phyloP scores from a whole-genome alignment of 2,329 filamentous ascomycete species.

The Corniculantispora saksenae region DNA sequence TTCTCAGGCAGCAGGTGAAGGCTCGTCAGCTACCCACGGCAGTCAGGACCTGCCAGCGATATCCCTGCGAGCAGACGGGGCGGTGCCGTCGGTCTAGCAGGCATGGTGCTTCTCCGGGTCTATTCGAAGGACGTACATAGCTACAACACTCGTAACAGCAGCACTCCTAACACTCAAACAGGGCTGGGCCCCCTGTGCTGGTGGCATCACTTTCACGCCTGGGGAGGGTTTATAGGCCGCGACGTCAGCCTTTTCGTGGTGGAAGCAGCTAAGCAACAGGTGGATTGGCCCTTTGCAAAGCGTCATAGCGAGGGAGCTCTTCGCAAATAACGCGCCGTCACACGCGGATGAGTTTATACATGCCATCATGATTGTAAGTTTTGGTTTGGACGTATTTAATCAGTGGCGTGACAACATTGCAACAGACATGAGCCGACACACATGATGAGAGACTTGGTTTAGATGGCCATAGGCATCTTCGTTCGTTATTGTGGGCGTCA shows the following conservation, averaged over 20 bases:
- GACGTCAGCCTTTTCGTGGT: conserved; percentile 19
- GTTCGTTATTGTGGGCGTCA: neutral
- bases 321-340: neutral
- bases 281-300: neutral
- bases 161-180: conserved; percentile 22
- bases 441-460: neutral
- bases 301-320: neutral
- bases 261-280: neutral
- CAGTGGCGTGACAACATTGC: neutral
- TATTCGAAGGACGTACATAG: conserved; percentile 27
- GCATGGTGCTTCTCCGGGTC: conserved; percentile 28
- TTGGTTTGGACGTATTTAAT: neutral
- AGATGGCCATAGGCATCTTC: neutral
- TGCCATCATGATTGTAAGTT: conserved; percentile 2
- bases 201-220: conserved; percentile 26
- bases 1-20: too few species aligned
- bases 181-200: conserved; percentile 22
- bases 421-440: neutral
- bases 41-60: neutral
- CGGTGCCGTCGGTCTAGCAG: conserved; percentile 22
- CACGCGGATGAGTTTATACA: conserved; percentile 8
- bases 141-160: conserved; percentile 21
- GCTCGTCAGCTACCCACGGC: neutral
- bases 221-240: conserved; percentile 27
- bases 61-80: conserved; percentile 5